Conservation (phyloP, 2,329 filamentous ascomycete genomes). For the Fusarium sp. region DNA sequence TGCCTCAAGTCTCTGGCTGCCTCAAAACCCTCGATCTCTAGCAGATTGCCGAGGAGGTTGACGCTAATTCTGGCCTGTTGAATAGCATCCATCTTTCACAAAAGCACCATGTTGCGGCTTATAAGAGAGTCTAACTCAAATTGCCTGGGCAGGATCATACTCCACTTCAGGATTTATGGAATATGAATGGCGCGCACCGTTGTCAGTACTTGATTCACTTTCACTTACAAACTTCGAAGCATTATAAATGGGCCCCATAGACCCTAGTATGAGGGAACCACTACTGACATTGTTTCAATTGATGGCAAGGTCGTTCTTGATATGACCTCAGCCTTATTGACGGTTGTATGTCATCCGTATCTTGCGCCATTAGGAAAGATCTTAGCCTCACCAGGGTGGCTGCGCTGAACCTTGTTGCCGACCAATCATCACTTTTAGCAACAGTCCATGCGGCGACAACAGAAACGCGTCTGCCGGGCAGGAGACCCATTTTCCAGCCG, state of each 20-base stretch:
- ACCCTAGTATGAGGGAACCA: not conserved
- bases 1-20: not conserved
- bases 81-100: not conserved
- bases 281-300: not conserved
- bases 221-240: not conserved
- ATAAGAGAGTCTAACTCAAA: not conserved
- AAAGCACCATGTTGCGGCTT: not conserved
- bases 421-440: slow-evolving; percentile 38
- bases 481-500: slow-evolving; percentile 44
- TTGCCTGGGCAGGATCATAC: not conserved
- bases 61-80: not conserved
- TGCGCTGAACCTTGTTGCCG: slow-evolving; percentile 23
- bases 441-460: slow-evolving; percentile 46
- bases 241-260: not conserved
- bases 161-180: not conserved
- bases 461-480: slow-evolving; percentile 46
- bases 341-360: slow-evolving; percentile 18
- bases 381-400: slow-evolving; percentile 36
- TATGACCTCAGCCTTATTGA: slow-evolving; percentile 9
- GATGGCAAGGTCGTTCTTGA: not conserved
- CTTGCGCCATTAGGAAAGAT: slow-evolving; percentile 23
- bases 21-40: not conserved
- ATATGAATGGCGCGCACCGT: not conserved
- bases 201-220: not conserved
- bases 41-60: not conserved